Base-by-base conservation (phyloP, 129 eudicot genomes). In the Apium graveolens region DNA sequence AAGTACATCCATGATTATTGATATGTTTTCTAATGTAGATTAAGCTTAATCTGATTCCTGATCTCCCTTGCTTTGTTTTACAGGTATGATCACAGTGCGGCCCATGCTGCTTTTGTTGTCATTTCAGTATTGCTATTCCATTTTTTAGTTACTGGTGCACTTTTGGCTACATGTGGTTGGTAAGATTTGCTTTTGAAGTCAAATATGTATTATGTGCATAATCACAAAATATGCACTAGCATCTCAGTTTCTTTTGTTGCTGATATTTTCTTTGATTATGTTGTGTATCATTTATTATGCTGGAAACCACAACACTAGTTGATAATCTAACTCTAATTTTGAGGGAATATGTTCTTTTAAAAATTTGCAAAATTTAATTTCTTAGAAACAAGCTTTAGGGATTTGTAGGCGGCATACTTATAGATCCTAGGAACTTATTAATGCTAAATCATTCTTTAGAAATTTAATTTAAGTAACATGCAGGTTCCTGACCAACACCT, bases 61-160 rank as follows among this genome's bases (percentile, higher is more conserved):
- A 48, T 26, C 71, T 37, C 42, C 73, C 41, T 71, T 38, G 70
- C 76, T 24, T 29, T 79, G 39, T 79, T 42, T 87, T 85, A 76
- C 90, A 95, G 99, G 92, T 95, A 92, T 81, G 99, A 92, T 84
- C 97, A 92, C 75, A 92, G 95, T 82, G 81, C 83, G n/a, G 95
- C 94, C 26, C 99, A 95, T 88, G 90, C 99, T 70, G 95, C 89
- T 86, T 95, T 81, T 81, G 99, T 95, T 70, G 91, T 92, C 80
- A 78, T 90, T 42, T 88, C 95, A 70, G 96, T 86, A 77, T 81
- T 90, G 55, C 86, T 90, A 80, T 85, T 92, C 85, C 99, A 95
- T 82, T 95, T 95, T 79, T 80, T 92, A 42, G 13, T 90, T 63
- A 82, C 88, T 5, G 99, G 99, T 48, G 90, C 91, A 66, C 73